A percentile compares a stretch with the other conserved stretches of the same genome.
These are phyloP conservation scores for Plasmodium coatneyi DNA, from an alignment of 169 alveolate genomes.

Conservation along the genomic window DNA sequence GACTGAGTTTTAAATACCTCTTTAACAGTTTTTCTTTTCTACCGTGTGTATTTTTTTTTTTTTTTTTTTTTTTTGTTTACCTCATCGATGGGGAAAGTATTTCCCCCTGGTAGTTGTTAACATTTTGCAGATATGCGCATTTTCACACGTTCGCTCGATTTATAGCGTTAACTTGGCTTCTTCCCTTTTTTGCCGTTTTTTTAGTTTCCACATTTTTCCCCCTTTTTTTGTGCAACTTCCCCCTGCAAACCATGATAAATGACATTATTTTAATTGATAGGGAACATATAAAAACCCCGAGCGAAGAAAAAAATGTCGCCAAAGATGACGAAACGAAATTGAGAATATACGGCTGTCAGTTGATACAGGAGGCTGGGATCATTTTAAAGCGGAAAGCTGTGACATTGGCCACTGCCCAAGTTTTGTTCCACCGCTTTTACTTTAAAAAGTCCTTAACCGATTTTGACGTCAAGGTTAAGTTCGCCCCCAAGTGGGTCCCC, in stretches of 20 bases:
- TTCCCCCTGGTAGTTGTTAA: neutral
- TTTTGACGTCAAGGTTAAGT: slow-evolving; percentile 86
- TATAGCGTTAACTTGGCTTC: neutral
- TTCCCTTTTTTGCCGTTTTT: neutral
- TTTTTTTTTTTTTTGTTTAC: neutral
- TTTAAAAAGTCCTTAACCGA: slow-evolving; percentile 86
- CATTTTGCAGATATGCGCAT: neutral
- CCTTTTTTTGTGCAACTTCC: slow-evolving; percentile 2
- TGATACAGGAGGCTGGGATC: slow-evolving; percentile 90
- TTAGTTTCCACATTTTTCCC: neutral
- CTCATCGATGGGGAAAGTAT: neutral
- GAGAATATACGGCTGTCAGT: slow-evolving; percentile 74
- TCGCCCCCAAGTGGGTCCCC: neutral
- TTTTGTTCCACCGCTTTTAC: slow-evolving; percentile 91
- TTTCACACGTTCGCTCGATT: neutral
- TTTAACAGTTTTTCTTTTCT: slow-evolving; percentile 1
- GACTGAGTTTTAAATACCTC: neutral
- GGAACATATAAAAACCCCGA: slow-evolving; percentile 57
- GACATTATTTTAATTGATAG: slow-evolving; percentile 55
- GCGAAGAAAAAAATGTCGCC: slow-evolving; percentile 62
- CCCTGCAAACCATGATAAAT: slow-evolving; percentile 50
- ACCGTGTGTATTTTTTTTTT: neutral
- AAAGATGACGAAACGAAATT: slow-evolving; percentile 57
- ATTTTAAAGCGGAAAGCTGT: slow-evolving; percentile 89
- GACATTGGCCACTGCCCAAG: slow-evolving; percentile 90